Percentiles rank a stretch among this genome's conserved stretches.
Evolutionary conservation across 1,284 basidiomycete species (phyloP).

Genomic region (Pyrrhoderma noxium): DNA sequence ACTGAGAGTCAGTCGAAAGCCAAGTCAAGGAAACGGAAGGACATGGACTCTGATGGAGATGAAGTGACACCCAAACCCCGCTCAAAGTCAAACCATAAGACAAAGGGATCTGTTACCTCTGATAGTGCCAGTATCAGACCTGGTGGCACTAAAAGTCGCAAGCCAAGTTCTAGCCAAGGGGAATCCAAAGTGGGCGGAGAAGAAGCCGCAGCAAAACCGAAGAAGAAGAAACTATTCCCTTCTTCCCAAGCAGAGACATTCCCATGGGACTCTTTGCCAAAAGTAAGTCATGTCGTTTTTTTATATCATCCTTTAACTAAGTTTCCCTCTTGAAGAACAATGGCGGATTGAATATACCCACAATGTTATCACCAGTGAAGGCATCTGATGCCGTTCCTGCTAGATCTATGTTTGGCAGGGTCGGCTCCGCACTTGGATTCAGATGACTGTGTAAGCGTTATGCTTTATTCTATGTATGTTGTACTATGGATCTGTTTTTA

Average conservation of each 20-base stretch:
- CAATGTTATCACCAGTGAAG: slow-evolving; percentile 54
- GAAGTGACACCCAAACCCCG: slow-evolving; percentile 4
- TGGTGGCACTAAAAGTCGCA: slow-evolving; percentile 19
- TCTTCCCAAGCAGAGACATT: slow-evolving; percentile 35
- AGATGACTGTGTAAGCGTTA: slow-evolving; percentile 13
- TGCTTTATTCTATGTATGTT: background rate
- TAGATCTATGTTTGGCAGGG: slow-evolving; percentile 31
- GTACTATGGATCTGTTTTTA: background rate
- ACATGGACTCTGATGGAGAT: background rate
- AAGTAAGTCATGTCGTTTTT: slow-evolving; percentile 27
- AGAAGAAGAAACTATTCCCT: slow-evolving; percentile 50
- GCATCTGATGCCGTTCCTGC: slow-evolving; percentile 41
- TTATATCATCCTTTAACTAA: background rate
- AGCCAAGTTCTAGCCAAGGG: slow-evolving; percentile 18
- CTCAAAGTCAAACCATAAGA: background rate
- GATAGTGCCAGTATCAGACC: slow-evolving; percentile 3
- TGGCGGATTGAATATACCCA: slow-evolving; percentile 51
- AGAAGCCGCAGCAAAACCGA: slow-evolving; percentile 16
- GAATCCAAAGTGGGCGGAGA: slow-evolving; percentile 3
- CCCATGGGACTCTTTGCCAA: slow-evolving; percentile 31
- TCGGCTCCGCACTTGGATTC: slow-evolving; percentile 15
- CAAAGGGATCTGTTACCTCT: background rate
- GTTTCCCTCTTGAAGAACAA: slow-evolving; percentile 22
- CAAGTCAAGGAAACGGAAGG: slow-evolving; percentile 10
- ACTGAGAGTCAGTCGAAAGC: slow-evolving; percentile 6